Evolutionary conservation across 208 protist species (phyloP), one percentile per base, ranked within the genome.

Genomic region (Phytomonas francai): DNA sequence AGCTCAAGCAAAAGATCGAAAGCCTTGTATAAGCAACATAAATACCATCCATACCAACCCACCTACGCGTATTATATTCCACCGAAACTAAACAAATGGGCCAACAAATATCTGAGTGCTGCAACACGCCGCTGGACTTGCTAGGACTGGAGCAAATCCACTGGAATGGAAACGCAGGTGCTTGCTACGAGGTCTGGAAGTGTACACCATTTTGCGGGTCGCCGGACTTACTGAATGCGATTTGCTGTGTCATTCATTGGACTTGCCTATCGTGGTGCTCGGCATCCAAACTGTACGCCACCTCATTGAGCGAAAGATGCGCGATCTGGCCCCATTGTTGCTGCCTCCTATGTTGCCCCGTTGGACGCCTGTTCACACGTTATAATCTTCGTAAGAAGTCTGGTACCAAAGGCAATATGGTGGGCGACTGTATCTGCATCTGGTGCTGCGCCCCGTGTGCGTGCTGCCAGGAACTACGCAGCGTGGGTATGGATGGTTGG

Each of bases 311-410:
- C 63, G 81, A 90, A 25, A 64, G 84, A 29, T 89, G 81, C 61
- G 71, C 79, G 0, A 36, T 89, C 14, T 89, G 78, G 77, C 88
- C 88, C 9, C 85, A 94, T 62, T 91, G 83, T 45, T 72, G 87
- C 72, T 89, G 77, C 62, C 76, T 83, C 39, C 73, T 83, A 49
- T 89, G 77, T 77, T 91, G 77, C 65, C 81, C 81, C 0, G 60
- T 81, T 11, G 79, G 71, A n/a, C 79, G 81, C 6, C 71, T 82
- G 71, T 88, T 91, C 77, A 91, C 83, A 33, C 88, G 88, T 56
- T 91, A 94, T 76, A 94, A 94, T 76, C 80, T 89, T 61, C 88
- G 85, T 45, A 88, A 91, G 64, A 85, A 78, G 75, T 83, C 69
- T 42, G 88, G 88, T 30, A 80, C 76, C 33, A 58, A 57, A 0